phyloP scores from a whole-genome alignment of 768 basidiomycete species.

The Kwoniella sp. region DNA sequence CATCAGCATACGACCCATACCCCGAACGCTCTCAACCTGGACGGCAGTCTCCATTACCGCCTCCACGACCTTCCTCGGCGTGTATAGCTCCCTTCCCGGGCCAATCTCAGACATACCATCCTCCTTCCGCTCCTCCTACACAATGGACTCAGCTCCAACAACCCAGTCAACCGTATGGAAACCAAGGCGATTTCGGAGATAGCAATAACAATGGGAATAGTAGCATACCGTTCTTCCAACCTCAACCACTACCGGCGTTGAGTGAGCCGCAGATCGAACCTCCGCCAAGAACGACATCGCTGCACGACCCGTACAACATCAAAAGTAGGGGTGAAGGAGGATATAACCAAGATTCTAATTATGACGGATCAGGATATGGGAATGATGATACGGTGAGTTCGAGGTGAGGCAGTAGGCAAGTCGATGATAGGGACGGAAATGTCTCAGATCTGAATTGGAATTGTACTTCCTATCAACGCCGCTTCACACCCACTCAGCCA shows the following conservation, averaged over 20 bases:
- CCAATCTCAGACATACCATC: too few relatives aligned
- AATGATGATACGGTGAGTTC: conserved; percentile 10
- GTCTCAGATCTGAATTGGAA: conserved; percentile 19
- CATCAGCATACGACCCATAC: conserved; percentile 5
- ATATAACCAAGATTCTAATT: neutral
- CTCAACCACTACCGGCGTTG: neutral
- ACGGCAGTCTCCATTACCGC: conserved; percentile 8
- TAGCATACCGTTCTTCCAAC: conserved; percentile 1
- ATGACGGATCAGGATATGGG: neutral
- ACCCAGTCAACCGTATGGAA: too few relatives aligned
- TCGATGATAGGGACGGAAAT: too few relatives aligned
- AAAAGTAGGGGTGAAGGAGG: neutral
- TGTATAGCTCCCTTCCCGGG: conserved; percentile 15
- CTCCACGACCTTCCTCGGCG: conserved; percentile 13
- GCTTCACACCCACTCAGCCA: too few relatives aligned
- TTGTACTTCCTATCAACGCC: too few relatives aligned
- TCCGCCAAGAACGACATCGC: conserved; percentile 6
- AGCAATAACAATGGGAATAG: too few relatives aligned
- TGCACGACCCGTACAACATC: neutral
- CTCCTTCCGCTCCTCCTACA: too few relatives aligned
- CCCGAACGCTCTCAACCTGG: neutral
- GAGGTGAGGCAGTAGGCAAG: too few relatives aligned
- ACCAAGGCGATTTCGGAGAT: too few relatives aligned
- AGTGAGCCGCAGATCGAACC: neutral
- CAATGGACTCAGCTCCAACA: too few relatives aligned